Base-by-base conservation (phyloP, 2,329 filamentous ascomycete genomes). In the Malbranchea cinnamomea region DNA sequence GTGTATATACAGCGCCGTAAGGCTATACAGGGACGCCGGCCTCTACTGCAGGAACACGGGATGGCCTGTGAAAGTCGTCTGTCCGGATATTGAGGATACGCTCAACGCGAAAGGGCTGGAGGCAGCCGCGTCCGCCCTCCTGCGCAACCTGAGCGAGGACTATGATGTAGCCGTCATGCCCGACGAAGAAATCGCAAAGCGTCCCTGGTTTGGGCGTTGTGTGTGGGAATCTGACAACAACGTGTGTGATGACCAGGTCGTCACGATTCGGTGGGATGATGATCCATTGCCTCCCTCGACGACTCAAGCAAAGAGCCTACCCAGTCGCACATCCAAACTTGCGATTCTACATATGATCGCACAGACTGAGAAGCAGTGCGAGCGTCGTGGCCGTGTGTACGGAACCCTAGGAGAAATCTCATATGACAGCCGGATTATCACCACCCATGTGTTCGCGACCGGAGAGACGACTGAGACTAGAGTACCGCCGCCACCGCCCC, bases 301-400 rank as follows among this genome's bases (percentile, higher is more conserved):
- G 32, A 4, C 30, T 32, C 40, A 44, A 30, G 37, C 40, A 34
- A 4, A 35, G 39, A 42, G 34, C 37, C 33, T 15, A 13, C 32
- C 9, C 23, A 24, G 55, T 30, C 62, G 73, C 14, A 71, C 71
- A 2, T 71, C 82, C 24, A 95, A 95, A 59, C 83, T 78, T 10
- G 87, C 85, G 1, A 74, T 74, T 2, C 80, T 95, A 50, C 87
- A 95, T 54, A 94, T 95, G 87, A 77, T 87, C 2, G 84, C 87
- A 2, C 81, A 85, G 37, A 92, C 85, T 0, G 74, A 81, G 47
- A 77, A 78, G 48, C 78, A 91, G 41, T 95, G 87, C 52, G 71
- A 92, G 41, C 74, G 89, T 3, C 77, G 84, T 35, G 84, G 82
- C 0, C 64, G 81, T 36, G 72, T 94, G 26, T 93, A 94, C 55